phyloP scores from a whole-genome alignment of 805 yeast genomes.

The Ogataea paradorogensis region DNA sequence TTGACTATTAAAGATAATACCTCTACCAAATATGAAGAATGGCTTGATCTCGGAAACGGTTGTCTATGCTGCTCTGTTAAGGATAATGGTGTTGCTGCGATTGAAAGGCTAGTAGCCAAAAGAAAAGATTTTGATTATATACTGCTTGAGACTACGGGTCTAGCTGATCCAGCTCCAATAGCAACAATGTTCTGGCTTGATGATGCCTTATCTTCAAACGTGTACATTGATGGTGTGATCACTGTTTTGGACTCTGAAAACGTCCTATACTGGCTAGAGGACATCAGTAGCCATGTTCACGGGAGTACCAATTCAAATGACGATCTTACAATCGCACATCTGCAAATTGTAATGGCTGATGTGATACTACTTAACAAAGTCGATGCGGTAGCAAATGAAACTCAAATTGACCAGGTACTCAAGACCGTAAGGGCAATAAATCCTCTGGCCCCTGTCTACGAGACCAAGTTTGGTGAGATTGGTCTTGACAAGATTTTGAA shows the following conservation, averaged over 20 bases:
- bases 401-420: slow-evolving; percentile 26
- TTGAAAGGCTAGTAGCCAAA: slow-evolving; percentile 76
- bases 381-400: slow-evolving; percentile 45
- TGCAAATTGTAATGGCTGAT: slow-evolving; percentile 91
- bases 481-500: slow-evolving; percentile 66
- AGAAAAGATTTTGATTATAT: slow-evolving; percentile 78
- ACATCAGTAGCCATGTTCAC: slow-evolving; percentile 70
- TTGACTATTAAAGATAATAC: slow-evolving; percentile 61
- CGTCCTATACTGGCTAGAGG: slow-evolving; percentile 63
- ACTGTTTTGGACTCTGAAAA: slow-evolving; percentile 81
- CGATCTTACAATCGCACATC: slow-evolving; percentile 75
- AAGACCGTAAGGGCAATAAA: slow-evolving; percentile 55
- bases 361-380: slow-evolving; percentile 73
- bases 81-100: slow-evolving; percentile 92
- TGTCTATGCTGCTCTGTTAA: slow-evolving; percentile 96
- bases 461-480: slow-evolving; percentile 74
- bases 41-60: slow-evolving; percentile 96
- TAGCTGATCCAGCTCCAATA: slow-evolving; percentile 97
- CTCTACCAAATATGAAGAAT: slow-evolving; percentile 68
- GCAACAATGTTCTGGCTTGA: slow-evolving; percentile 98
- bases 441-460: slow-evolving; percentile 59
- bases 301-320: slow-evolving; percentile 34
- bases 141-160: slow-evolving; percentile 90
- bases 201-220: slow-evolving; percentile 77
- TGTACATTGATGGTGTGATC: slow-evolving; percentile 87